Evolutionary conservation across 441 rosid species (phyloP).

Genomic region (Corymbia calophylla): DNA sequence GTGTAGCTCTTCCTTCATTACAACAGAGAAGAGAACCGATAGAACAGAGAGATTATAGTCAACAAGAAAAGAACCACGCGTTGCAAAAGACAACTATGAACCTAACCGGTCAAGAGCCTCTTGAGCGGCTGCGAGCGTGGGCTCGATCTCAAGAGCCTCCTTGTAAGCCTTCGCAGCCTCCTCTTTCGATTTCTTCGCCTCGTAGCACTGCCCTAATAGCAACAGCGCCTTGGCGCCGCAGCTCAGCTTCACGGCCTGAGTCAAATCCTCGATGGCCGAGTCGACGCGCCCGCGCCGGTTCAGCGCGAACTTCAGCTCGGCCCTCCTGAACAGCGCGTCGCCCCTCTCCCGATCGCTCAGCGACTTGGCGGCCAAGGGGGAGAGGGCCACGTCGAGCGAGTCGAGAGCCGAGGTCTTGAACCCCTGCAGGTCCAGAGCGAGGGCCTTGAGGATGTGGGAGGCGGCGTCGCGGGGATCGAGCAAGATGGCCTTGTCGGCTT

Average conservation of each 20-base stretch:
- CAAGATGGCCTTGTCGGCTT: constrained; percentile 41
- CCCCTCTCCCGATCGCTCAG: constrained; percentile 35
- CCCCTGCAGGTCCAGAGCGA: constrained; percentile 55
- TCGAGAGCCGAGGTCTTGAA: constrained; percentile 52
- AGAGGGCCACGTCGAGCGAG: constrained; percentile 48
- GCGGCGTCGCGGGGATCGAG: constrained; percentile 61
- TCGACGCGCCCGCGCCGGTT: constrained; percentile 28
- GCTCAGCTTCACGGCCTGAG: constrained; percentile 22
- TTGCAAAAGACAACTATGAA: constrained; percentile 2
- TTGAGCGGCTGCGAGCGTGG: constrained; percentile 18
- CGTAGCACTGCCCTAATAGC: constrained; percentile 52
- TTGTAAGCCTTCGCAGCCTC: constrained; percentile 41
- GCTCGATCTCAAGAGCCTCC: constrained; percentile 32
- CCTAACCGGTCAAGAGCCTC: constrained; percentile 29
- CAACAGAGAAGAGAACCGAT: background rate
- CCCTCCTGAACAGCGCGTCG: constrained; percentile 53
- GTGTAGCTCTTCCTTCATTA: background rate
- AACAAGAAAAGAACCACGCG: background rate
- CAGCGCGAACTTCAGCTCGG: constrained; percentile 37
- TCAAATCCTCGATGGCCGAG: constrained; percentile 39
- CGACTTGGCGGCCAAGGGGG: constrained; percentile 40
- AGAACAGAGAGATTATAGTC: background rate
- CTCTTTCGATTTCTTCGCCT: constrained; percentile 32
- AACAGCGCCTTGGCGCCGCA: constrained; percentile 25
- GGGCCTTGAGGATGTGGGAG: constrained; percentile 46